Evolutionary conservation across 345 rosid genomes (phyloP).

Genomic region (Euphorbia tirucalli): DNA sequence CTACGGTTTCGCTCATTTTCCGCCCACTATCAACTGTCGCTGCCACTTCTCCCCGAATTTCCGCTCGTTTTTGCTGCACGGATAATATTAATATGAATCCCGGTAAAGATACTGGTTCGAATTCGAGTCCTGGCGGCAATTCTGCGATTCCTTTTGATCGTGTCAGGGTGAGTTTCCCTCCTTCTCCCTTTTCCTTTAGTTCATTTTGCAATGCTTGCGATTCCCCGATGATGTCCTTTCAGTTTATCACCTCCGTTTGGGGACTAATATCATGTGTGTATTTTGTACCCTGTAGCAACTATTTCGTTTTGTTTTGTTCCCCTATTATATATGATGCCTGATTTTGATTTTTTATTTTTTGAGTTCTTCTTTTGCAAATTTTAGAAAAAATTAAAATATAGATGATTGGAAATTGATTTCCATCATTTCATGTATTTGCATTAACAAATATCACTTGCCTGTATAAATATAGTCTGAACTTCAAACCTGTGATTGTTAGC

Average conservation of each 20-base stretch:
- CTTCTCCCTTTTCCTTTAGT: neutral
- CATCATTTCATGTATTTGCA: no score
- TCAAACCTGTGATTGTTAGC: neutral
- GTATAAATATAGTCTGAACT: neutral
- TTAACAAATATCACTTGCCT: neutral
- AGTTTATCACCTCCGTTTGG: neutral
- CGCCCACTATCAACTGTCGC: constrained; percentile 9
- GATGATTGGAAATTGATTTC: neutral
- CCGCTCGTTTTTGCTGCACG: neutral
- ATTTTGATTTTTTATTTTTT: no score
- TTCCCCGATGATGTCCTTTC: neutral
- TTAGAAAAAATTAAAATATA: no score
- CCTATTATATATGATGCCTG: neutral
- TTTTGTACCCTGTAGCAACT: neutral
- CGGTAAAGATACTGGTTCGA: no score
- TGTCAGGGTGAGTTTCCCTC: neutral
- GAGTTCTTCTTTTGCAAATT: no score
- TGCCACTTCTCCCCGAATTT: constrained; percentile 17
- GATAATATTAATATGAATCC: constrained; percentile 16
- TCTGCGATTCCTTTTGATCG: neutral
- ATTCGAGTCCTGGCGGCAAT: neutral
- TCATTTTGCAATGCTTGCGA: neutral
- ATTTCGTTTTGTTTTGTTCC: neutral
- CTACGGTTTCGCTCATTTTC: no score
- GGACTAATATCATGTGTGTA: neutral